phyloP scores from a whole-genome alignment of 371 early-diverging fungal genomes.

The Mortierella sp. region DNA sequence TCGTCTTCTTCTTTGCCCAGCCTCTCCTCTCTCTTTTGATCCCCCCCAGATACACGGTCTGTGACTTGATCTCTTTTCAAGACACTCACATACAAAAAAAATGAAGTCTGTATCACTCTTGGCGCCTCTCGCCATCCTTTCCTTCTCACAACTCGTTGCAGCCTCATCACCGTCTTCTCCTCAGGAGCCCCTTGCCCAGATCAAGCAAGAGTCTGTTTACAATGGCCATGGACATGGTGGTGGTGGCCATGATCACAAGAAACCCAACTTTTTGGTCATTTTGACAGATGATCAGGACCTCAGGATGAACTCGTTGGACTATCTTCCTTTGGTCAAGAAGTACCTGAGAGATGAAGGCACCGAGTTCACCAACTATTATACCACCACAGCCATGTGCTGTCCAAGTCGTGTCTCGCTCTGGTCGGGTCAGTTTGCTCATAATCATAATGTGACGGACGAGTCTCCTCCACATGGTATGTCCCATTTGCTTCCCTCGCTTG shows the following conservation, averaged over 20 bases:
- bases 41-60: too few relatives aligned
- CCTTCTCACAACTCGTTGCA: too few relatives aligned
- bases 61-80: too few relatives aligned
- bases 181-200: too few relatives aligned
- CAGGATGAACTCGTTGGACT: constrained; percentile 62
- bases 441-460: constrained; percentile 71
- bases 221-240: neutral
- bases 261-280: constrained; percentile 71
- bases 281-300: constrained; percentile 75
- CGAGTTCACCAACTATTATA: constrained; percentile 67
- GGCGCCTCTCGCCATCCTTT: too few relatives aligned
- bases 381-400: constrained; percentile 73
- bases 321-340: constrained; percentile 74
- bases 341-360: constrained; percentile 69
- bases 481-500: neutral
- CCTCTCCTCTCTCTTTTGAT: too few relatives aligned
- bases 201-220: too few relatives aligned
- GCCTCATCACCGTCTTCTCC: too few relatives aligned
- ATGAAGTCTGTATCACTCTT: too few relatives aligned
- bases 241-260: constrained; percentile 11
- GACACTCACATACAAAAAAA: too few relatives aligned
- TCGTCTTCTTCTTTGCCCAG: too few relatives aligned
- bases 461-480: constrained; percentile 60
- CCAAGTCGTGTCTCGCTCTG: constrained; percentile 69
- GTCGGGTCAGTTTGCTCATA: constrained; percentile 71